A percentile compares a stretch with the other conserved stretches of the same genome.
phyloP scores from a whole-genome alignment of 345 rosid species.

The Heritiera fomes region DNA sequence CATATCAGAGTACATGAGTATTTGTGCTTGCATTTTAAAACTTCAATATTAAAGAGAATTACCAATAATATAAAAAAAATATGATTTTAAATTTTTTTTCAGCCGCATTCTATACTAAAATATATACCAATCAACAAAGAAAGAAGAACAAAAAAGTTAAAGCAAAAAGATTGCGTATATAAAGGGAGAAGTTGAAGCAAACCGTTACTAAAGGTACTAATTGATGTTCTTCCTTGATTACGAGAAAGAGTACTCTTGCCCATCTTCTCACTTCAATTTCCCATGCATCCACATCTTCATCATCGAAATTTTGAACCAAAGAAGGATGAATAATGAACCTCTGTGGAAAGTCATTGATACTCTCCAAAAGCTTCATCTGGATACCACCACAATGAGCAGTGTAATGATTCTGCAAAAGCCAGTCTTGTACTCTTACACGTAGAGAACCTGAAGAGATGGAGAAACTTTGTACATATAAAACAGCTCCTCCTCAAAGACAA shows the following conservation, averaged over 20 bases:
- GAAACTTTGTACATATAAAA: background rate
- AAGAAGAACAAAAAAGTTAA: background rate
- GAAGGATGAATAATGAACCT: constrained; percentile 39
- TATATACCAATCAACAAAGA: background rate
- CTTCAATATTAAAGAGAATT: background rate
- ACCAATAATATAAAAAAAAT: background rate
- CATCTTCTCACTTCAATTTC: constrained; percentile 80
- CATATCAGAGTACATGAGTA: no score
- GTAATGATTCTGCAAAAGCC: constrained; percentile 56
- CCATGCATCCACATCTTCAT: constrained; percentile 90
- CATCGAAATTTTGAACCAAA: constrained; percentile 56
- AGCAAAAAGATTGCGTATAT: constrained; percentile 7
- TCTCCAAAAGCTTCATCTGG: constrained; percentile 44
- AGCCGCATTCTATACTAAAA: constrained; percentile 15
- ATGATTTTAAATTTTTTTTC: background rate
- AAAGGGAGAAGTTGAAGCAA: constrained; percentile 29
- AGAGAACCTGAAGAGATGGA: constrained; percentile 27
- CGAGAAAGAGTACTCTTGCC: constrained; percentile 71
- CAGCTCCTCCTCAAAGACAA: background rate
- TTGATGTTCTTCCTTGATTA: constrained; percentile 46
- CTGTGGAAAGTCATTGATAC: constrained; percentile 60
- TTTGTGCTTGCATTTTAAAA: background rate
- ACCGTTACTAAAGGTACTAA: constrained; percentile 59
- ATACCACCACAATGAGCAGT: constrained; percentile 26
- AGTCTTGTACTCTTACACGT: constrained; percentile 51